A percentile compares a stretch with the other conserved stretches of the same genome.
Conservation (phyloP, 495 filamentous ascomycete species). For the Pseudoneurospora amorphoporcata region DNA sequence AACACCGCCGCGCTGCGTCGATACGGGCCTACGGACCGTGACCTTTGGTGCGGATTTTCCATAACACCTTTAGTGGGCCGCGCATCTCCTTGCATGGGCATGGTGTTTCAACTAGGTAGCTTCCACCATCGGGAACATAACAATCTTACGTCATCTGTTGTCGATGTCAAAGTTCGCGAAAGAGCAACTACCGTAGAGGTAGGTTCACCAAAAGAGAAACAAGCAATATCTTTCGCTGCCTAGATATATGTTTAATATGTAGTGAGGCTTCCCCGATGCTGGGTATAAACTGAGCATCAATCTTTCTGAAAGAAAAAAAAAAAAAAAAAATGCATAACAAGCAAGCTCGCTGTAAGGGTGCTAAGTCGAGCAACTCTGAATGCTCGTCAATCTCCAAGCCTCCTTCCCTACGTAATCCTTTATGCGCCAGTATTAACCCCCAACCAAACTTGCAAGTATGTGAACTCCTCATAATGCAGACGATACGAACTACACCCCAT, state of each 20-base stretch:
- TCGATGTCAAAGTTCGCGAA: background rate
- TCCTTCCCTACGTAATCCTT: background rate
- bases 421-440: background rate
- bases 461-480: background rate
- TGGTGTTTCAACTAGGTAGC: no score
- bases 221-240: background rate
- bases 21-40: no score
- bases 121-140: background rate
- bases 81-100: no score
- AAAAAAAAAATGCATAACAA: background rate
- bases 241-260: background rate
- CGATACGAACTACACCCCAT: background rate
- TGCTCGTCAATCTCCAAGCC: background rate
- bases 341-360: background rate
- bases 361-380: background rate
- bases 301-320: background rate
- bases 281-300: background rate
- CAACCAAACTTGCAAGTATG: background rate
- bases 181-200: background rate
- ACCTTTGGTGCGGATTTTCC: no score
- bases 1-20: no score
- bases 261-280: background rate
- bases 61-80: no score
- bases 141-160: background rate
- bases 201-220: background rate